Percentiles rank a stretch among this genome's conserved stretches.
These are phyloP conservation scores for Bimuria novae-zelandiae DNA, from an alignment of 2,329 filamentous ascomycete genomes.

Conservation along the genomic window DNA sequence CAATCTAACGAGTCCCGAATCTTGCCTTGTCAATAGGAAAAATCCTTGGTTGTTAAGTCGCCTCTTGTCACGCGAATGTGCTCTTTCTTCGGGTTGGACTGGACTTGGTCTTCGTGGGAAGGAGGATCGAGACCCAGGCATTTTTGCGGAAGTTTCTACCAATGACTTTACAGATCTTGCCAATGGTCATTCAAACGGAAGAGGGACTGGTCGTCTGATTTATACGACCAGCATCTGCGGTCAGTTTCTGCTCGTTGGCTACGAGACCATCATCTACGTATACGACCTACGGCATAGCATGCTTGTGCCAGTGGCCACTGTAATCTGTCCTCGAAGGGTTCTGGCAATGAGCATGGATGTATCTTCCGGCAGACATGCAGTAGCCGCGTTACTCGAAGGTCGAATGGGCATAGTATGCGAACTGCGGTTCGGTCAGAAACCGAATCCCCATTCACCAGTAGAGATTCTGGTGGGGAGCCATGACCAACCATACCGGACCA, in stretches of 20 bases:
- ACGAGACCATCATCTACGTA: slow-evolving; percentile 60
- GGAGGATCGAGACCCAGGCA: slow-evolving; percentile 3
- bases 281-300: slow-evolving; percentile 53
- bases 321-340: slow-evolving; percentile 62
- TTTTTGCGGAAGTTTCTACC: slow-evolving; percentile 21
- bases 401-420: slow-evolving; percentile 66
- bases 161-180: slow-evolving; percentile 45
- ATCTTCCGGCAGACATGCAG: slow-evolving; percentile 57
- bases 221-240: slow-evolving; percentile 64
- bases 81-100: slow-evolving; percentile 50
- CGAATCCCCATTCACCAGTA: slow-evolving; percentile 3
- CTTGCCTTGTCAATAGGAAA: not conserved
- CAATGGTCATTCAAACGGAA: slow-evolving; percentile 22
- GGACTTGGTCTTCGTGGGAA: slow-evolving; percentile 35
- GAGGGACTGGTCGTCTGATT: slow-evolving; percentile 34
- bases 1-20: not conserved
- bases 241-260: slow-evolving; percentile 60
- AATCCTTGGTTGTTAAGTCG: slow-evolving; percentile 52
- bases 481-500: slow-evolving; percentile 11
- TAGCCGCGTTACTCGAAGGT: slow-evolving; percentile 64
- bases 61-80: slow-evolving; percentile 55
- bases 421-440: slow-evolving; percentile 20
- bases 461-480: slow-evolving; percentile 20
- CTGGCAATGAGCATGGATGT: slow-evolving; percentile 67
- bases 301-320: slow-evolving; percentile 55